Percentiles rank a stretch among this genome's conserved stretches.
Conservation (phyloP, 192 early-diverging fungal species). For the Coemansia sp. region DNA sequence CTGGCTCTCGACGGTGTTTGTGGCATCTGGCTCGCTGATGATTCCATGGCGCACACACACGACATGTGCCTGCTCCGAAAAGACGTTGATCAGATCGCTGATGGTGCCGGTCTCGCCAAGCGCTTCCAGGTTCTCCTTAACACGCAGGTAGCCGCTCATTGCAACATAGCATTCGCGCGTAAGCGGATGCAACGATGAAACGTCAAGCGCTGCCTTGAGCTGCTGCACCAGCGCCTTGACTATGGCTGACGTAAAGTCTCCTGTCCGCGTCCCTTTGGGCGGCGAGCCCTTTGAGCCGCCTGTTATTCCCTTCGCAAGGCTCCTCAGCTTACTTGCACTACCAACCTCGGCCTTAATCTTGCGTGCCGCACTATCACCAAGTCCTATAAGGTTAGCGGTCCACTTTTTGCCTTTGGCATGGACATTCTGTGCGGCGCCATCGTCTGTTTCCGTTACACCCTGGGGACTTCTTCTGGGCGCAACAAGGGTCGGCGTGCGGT, state of each 20-base stretch:
- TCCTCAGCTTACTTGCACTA: constrained; percentile 26
- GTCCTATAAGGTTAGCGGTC: constrained; percentile 35
- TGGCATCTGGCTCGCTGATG: constrained; percentile 20
- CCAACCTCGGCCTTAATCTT: constrained; percentile 41
- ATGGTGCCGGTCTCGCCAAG: constrained; percentile 37
- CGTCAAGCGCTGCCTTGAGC: constrained; percentile 30
- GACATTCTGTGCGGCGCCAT: constrained; percentile 1
- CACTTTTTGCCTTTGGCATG: constrained; percentile 27
- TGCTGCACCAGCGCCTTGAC: constrained; percentile 47
- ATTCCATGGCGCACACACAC: constrained; percentile 36
- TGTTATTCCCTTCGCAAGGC: constrained; percentile 19
- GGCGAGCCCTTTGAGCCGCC: constrained; percentile 1
- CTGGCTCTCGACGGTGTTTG: constrained; percentile 49
- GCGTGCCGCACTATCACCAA: constrained; percentile 48
- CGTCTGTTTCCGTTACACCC: neutral
- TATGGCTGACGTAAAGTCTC: constrained; percentile 30
- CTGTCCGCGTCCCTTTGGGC: constrained; percentile 7
- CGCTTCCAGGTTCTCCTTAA: constrained; percentile 25
- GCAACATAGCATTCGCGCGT: constrained; percentile 42
- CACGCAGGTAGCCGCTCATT: constrained; percentile 34
- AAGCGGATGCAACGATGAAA: constrained; percentile 46
- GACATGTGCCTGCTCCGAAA: constrained; percentile 24
- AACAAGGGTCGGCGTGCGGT: constrained; percentile 53
- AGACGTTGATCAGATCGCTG: constrained; percentile 39
- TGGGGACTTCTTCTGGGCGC: constrained; percentile 5